Evolutionary conservation across 2,329 filamentous ascomycete species (phyloP).

Genomic region (Penicillium brevicompactum): DNA sequence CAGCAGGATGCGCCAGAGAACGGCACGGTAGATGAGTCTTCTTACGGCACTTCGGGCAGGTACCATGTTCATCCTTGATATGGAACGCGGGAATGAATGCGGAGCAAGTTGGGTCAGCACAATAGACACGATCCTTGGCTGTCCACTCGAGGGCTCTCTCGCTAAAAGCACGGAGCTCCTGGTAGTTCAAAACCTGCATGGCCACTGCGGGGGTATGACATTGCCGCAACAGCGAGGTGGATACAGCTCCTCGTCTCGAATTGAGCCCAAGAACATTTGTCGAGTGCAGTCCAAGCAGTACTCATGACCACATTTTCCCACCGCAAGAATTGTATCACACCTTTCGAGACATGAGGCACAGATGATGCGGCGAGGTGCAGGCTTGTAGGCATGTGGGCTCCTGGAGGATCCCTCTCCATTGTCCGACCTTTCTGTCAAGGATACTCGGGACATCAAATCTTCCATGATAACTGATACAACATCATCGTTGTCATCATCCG

Average conservation of each 20-base stretch:
- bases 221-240: constrained; percentile 21
- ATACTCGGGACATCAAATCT: constrained; percentile 6
- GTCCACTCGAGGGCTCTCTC: constrained; percentile 18
- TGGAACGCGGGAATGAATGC: constrained; percentile 21
- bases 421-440: background rate
- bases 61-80: constrained; percentile 13
- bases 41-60: constrained; percentile 13
- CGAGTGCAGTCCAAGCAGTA: constrained; percentile 8
- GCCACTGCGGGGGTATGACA: constrained; percentile 5
- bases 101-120: constrained; percentile 21
- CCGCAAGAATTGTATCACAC: background rate
- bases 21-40: constrained; percentile 19
- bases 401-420: constrained; percentile 1
- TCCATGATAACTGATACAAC: constrained; percentile 2
- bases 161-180: constrained; percentile 13
- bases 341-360: constrained; percentile 10
- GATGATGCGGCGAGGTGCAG: background rate
- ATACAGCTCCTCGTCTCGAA: constrained; percentile 19
- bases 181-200: constrained; percentile 5
- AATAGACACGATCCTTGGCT: constrained; percentile 19
- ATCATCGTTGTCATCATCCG: background rate
- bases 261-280: constrained; percentile 17
- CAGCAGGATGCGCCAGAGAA: constrained; percentile 15
- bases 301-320: background rate
- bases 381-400: background rate